Evolutionary conservation across 495 filamentous ascomycete genomes (phyloP), one percentile per base, ranked within the genome.

Genomic region (Aspergillus kassunensis): DNA sequence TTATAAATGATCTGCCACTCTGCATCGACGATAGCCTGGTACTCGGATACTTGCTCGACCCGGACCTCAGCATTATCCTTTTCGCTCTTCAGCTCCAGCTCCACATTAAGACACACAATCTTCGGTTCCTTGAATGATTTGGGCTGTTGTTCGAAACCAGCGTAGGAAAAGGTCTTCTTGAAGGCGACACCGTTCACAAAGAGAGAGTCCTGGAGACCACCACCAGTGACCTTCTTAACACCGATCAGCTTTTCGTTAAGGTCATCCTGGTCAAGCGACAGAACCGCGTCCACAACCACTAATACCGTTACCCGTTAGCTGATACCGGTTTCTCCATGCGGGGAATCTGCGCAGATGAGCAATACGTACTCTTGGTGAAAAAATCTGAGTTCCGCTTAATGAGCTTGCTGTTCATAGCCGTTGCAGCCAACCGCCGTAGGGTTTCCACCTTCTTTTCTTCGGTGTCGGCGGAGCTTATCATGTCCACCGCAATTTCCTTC

Each of bases 1-100:
- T 97, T 91, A 83, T 83, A 96, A 68, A 98, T 98, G 65, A 98
- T 98, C 73, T 96, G 89, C 93, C 93, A 98, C 71, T 98, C 93
- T 34, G 93, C 93, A 67, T 98, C 93, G 66, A 98, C 93, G 61
- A 98, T 95, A 42, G 93, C 93, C 74, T 98, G 93, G 77, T 98
- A 98, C 75, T 98, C 93, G 24, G 92, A 95, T 51, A 98, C 93
- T 64, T 97, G 93, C 72, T 97, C 93, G 40, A 98, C 91, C 56
- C 93, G 83, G 51, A 98, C 91, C 73, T 98, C 93, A 41, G 93
- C 93, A 61, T 98, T 98, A 75, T 98, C 93, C 76, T 97, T 98
- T 70, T 98, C 93, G 55, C 86, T 89, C 81, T 98, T 98, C 57
- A 98, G 75, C 72, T 98, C 93, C 48, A 98, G 78, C 70, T 98